phyloP scores from a whole-genome alignment of 1,139 yeast genomes.

The Lipomyces yarrowii region DNA sequence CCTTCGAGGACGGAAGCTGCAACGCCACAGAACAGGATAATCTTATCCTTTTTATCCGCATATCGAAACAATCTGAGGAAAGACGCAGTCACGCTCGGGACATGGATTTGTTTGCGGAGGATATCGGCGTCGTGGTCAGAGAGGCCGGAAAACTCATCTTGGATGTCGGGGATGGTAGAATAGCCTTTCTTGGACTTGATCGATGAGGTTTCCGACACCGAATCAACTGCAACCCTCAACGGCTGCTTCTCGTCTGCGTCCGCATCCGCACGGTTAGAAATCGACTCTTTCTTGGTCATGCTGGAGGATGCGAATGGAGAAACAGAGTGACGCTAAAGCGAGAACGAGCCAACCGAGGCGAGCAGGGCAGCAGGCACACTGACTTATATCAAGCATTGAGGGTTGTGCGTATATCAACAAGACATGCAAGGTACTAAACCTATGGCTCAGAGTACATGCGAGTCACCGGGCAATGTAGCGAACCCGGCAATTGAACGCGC shows the following conservation, averaged over 20 bases:
- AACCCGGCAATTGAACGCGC: neutral
- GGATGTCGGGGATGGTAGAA: conserved; percentile 18
- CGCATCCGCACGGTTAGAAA: neutral
- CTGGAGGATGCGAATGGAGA: neutral
- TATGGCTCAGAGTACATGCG: neutral
- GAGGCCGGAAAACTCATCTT: conserved; percentile 27
- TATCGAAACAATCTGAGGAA: conserved; percentile 28
- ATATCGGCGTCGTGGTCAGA: conserved; percentile 27
- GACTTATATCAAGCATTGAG: neutral
- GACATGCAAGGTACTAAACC: neutral
- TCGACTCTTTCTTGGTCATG: neutral
- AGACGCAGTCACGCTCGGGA: conserved; percentile 15
- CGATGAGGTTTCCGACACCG: conserved; percentile 3
- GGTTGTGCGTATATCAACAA: neutral
- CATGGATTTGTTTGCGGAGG: conserved; percentile 27
- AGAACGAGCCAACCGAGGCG: neutral
- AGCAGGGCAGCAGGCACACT: neutral
- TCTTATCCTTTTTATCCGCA: conserved; percentile 20
- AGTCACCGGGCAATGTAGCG: neutral
- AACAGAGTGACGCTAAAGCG: neutral
- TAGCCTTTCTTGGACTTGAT: conserved; percentile 15
- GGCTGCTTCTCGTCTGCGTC: conserved; percentile 5
- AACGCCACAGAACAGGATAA: conserved; percentile 18
- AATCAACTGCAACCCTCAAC: neutral
- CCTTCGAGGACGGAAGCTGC: conserved; percentile 27